Percentiles rank a stretch among this genome's conserved stretches.
These are phyloP conservation scores for Penicillium aurantiogriseum DNA, from an alignment of 2,329 filamentous ascomycete genomes.

Conservation along the genomic window DNA sequence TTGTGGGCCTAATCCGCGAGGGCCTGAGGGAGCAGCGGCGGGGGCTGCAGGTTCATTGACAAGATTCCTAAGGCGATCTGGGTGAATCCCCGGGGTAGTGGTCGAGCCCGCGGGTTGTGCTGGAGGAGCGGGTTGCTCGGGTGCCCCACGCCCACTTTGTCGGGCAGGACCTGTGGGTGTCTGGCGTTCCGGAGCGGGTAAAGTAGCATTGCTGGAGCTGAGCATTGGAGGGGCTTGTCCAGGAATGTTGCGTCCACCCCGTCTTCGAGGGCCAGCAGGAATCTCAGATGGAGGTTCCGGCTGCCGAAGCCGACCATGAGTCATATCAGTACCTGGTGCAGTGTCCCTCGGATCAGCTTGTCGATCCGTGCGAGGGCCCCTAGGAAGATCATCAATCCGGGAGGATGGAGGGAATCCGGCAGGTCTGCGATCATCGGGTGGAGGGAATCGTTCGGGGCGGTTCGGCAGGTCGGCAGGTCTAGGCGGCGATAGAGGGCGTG, in stretches of 20 bases:
- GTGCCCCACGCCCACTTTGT: constrained; percentile 35
- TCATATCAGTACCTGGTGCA: constrained; percentile 41
- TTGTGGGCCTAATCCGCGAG: constrained; percentile 21
- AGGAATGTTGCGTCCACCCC: constrained; percentile 26
- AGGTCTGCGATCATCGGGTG: constrained; percentile 37
- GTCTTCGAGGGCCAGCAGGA: constrained; percentile 55
- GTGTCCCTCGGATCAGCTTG: constrained; percentile 40
- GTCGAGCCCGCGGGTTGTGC: constrained; percentile 33
- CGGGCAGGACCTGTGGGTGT: constrained; percentile 46
- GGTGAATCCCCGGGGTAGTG: constrained; percentile 52
- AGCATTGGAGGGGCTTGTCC: constrained; percentile 28
- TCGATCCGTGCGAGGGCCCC: constrained; percentile 52
- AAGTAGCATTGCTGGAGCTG: constrained; percentile 22
- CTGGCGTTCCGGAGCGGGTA: constrained; percentile 38
- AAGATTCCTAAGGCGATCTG: constrained; percentile 52
- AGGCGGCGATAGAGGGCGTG: constrained; percentile 28
- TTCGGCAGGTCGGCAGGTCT: constrained; percentile 30
- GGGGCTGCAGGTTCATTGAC: constrained; percentile 26
- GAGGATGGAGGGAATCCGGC: constrained; percentile 27
- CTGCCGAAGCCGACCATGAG: constrained; percentile 48
- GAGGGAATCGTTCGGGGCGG: constrained; percentile 38
- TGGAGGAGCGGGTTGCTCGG: constrained; percentile 32
- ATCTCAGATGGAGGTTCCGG: constrained; percentile 42
- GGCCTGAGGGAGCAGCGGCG: constrained; percentile 2
- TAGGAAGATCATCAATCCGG: constrained; percentile 50